A percentile compares a stretch with the other conserved stretches of the same genome.
These are phyloP conservation scores for Fusarium sp. DNA, from an alignment of 2,329 filamentous ascomycete species.

Conservation along the genomic window DNA sequence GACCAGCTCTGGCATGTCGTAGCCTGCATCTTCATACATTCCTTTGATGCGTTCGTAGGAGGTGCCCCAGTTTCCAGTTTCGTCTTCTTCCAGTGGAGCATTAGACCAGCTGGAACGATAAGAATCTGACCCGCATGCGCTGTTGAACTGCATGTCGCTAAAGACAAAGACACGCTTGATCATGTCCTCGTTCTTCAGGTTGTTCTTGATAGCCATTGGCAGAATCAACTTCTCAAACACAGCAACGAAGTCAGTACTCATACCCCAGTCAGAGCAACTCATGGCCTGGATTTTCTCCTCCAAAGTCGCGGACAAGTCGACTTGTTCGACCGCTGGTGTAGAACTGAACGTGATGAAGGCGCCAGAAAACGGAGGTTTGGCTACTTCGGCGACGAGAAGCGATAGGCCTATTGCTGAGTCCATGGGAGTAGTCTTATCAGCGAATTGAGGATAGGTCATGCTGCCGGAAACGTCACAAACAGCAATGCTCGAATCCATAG, in stretches of 20 bases:
- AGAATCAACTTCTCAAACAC: conserved; percentile 67
- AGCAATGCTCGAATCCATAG: conserved; percentile 64
- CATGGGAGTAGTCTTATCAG: conserved; percentile 62
- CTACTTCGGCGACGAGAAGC: conserved; percentile 65
- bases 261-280: conserved; percentile 50
- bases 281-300: conserved; percentile 56
- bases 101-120: not conserved
- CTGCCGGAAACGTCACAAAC: conserved; percentile 69
- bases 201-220: conserved; percentile 62
- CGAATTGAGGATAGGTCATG: conserved; percentile 57
- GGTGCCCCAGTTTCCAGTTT: conserved; percentile 39
- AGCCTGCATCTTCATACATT: conserved; percentile 61
- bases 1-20: conserved; percentile 68
- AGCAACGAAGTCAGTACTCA: conserved; percentile 64
- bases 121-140: conserved; percentile 16
- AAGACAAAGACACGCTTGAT: conserved; percentile 71
- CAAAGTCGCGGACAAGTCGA: conserved; percentile 56
- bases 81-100: conserved; percentile 49
- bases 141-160: conserved; percentile 70
- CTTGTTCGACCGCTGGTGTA: conserved; percentile 53
- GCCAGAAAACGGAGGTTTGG: conserved; percentile 64
- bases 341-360: conserved; percentile 66
- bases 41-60: conserved; percentile 63
- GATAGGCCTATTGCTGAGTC: conserved; percentile 67
- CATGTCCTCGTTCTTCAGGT: conserved; percentile 67